Conservation (phyloP, 805 yeast species). For the Teunomyces lycoperdinae region DNA sequence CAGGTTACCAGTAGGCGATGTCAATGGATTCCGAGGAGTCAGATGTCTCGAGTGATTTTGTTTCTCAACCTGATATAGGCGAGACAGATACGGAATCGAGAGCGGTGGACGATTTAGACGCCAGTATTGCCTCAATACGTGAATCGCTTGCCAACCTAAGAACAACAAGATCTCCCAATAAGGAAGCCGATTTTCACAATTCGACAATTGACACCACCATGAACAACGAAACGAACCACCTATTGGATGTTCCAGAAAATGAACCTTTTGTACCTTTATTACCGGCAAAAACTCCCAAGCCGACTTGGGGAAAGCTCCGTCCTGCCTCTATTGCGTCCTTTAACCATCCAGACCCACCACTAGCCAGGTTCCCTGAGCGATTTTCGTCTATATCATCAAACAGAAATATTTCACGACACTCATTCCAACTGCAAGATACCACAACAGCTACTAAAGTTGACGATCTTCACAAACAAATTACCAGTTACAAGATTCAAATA, state of each 20-base stretch:
- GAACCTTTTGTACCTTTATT: neutral
- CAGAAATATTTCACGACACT: conserved; percentile 2
- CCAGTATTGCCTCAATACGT: conserved; percentile 12
- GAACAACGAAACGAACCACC: conserved; percentile 21
- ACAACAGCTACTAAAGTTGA: conserved; percentile 22
- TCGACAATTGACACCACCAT: conserved; percentile 11
- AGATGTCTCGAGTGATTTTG: neutral
- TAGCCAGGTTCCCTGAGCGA: conserved; percentile 7
- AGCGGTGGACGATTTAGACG: conserved; percentile 9
- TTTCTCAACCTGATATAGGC: neutral
- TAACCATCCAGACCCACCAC: conserved; percentile 1
- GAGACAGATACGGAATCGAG: neutral
- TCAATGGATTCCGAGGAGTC: neutral
- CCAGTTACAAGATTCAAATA: conserved; percentile 37
- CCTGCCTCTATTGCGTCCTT: conserved; percentile 10
- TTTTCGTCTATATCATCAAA: conserved; percentile 5
- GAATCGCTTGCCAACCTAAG: conserved; percentile 10
- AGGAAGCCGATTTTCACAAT: conserved; percentile 8
- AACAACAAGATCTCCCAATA: neutral
- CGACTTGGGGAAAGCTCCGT: conserved; percentile 25
- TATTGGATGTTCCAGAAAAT: conserved; percentile 17
- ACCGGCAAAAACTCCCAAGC: conserved; percentile 5
- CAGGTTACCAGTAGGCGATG: neutral
- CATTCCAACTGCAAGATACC: conserved; percentile 13
- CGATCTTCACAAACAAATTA: conserved; percentile 32